Evolutionary conservation across 2,329 filamentous ascomycete genomes (phyloP), one percentile per base, ranked within the genome.

Genomic region (Colletotrichum brevisporum): DNA sequence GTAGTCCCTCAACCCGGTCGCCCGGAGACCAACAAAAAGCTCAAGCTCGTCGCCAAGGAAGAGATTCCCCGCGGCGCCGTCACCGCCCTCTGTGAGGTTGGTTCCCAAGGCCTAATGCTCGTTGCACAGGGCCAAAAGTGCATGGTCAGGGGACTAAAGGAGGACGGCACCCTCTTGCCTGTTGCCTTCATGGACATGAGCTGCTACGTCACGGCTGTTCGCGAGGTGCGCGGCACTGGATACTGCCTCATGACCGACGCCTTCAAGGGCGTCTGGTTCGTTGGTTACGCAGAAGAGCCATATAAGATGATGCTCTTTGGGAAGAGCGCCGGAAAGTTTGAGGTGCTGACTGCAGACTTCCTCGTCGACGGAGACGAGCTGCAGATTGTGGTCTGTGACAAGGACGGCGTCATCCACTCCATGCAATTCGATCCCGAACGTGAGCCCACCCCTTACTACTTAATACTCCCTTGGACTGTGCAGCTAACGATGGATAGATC

Each of bases 171-270:
- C 1, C 87, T 98, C 60, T 85, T 98, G 1, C 96, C 96, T 0
- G 95, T 99, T 4, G 96, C 96, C 0, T 99, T 99, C 77, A 92
- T 99, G 86, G 96, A 99, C 76, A 97, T 98, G 90, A 96, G 94
- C 81, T 97, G 93, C 80, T 96, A 97, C 75, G 94, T 97, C 13
- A 93, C 91, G 2, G 90, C 92, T n/a, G 88, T 94, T 62, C 96
- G 95, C 76, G 93, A 94, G 75, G 86, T 99, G 18, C 90, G 90
- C 4, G 90, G 92, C 1, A 97, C 94, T 0, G 95, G 95, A 0
- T 86, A 99, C 77, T 94, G 93, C 75, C 85, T 97, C 12, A 90
- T 98, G 82, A 93, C 93, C 0, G 96, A 99, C 81, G 93, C 92
- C 0, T 90, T 96, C 77, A 97, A 97, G 82, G 96, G 96, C 0